A percentile compares a stretch with the other conserved stretches of the same genome.
Conservation (phyloP, 176 grass and related monocot species). For the Carex scoparia region DNA sequence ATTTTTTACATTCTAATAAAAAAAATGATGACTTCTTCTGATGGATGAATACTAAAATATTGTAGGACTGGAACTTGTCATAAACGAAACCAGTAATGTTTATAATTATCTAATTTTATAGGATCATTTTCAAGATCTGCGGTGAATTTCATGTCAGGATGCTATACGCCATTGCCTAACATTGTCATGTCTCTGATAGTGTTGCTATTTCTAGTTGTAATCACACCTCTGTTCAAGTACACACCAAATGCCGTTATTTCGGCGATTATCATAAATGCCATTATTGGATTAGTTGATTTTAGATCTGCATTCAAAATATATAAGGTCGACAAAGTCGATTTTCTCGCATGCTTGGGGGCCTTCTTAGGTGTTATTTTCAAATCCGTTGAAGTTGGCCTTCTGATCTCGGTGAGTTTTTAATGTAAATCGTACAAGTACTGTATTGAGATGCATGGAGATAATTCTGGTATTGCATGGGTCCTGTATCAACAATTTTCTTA, state of each 20-base stretch:
- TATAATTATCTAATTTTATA: slow-evolving; percentile 17
- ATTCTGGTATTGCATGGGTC: too few species aligned
- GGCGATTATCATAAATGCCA: slow-evolving; percentile 68
- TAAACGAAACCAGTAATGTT: not conserved
- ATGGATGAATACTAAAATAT: not conserved
- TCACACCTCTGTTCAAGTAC: slow-evolving; percentile 81
- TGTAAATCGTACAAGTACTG: not conserved
- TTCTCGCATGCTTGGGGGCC: slow-evolving; percentile 62
- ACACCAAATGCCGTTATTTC: slow-evolving; percentile 72
- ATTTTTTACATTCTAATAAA: too few species aligned
- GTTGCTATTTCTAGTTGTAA: slow-evolving; percentile 52
- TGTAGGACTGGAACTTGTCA: not conserved
- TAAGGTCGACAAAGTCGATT: slow-evolving; percentile 85
- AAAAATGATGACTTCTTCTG: too few species aligned
- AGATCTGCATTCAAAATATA: slow-evolving; percentile 54
- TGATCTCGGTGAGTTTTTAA: slow-evolving; percentile 48
- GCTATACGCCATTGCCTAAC: slow-evolving; percentile 57
- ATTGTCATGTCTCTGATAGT: slow-evolving; percentile 61
- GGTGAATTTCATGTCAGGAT: slow-evolving; percentile 79
- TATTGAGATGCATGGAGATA: not conserved
- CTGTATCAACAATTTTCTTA: not conserved
- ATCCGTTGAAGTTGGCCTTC: slow-evolving; percentile 66
- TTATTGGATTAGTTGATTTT: slow-evolving; percentile 53
- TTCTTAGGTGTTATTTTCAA: slow-evolving; percentile 68
- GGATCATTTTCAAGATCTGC: slow-evolving; percentile 78